Evolutionary conservation across 108 stramenopile genomes (phyloP).

Genomic region (Cyclostephanos invisitatus): DNA sequence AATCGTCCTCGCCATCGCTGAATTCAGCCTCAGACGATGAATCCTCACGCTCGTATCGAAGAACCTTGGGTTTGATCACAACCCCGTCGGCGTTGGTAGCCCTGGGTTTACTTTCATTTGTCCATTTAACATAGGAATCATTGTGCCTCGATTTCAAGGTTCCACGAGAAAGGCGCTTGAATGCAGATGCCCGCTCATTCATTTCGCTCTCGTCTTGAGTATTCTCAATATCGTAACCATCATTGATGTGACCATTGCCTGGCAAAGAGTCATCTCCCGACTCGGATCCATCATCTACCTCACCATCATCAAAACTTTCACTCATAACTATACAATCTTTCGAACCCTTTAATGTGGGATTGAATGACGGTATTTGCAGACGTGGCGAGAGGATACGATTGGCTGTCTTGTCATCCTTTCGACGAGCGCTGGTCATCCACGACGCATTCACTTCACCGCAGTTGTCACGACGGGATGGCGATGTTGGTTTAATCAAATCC

Average conservation of each 20-base stretch:
- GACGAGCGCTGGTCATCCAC: conserved; percentile 27
- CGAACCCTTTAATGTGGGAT: background rate
- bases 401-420: background rate
- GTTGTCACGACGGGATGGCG: background rate
- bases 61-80: conserved; percentile 32
- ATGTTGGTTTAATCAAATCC: background rate
- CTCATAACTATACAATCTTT: background rate
- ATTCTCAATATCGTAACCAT: conserved; percentile 27
- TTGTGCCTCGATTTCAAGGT: background rate
- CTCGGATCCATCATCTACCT: conserved; percentile 26
- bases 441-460: background rate
- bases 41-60: conserved; percentile 17
- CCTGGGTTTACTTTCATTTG: background rate
- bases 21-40: conserved; percentile 24
- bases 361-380: conserved; percentile 24
- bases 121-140: background rate
- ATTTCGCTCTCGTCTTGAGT: conserved; percentile 33
- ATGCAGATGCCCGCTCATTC: background rate
- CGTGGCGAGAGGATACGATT: background rate
- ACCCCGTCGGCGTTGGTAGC: background rate
- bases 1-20: background rate
- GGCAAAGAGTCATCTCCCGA: conserved; percentile 17
- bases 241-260: background rate
- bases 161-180: conserved; percentile 44
- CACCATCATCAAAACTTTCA: background rate